Percentiles rank a stretch among this genome's conserved stretches.
Conservation (phyloP, 2,329 filamentous ascomycete species). For the Tolypocladium guangdongense region DNA sequence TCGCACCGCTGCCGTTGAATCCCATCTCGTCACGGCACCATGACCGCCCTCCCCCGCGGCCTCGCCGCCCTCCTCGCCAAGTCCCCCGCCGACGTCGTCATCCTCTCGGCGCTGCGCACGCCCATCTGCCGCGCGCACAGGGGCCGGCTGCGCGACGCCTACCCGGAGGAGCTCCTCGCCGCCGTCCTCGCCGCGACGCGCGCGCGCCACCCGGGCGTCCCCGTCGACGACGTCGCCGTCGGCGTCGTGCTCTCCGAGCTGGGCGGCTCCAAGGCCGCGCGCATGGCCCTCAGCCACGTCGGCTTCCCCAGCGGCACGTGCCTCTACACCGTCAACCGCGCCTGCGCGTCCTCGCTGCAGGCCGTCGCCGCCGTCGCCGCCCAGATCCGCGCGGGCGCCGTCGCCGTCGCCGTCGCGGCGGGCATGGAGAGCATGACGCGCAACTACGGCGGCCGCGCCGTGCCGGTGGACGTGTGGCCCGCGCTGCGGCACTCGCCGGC, state of each 20-base stretch:
- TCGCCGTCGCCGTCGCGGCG: constrained; percentile 66
- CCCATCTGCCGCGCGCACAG: constrained; percentile 76
- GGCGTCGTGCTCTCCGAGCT: constrained; percentile 87
- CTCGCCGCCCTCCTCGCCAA: constrained; percentile 69
- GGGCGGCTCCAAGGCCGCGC: constrained; percentile 79
- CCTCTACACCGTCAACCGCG: constrained; percentile 81
- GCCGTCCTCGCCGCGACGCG: constrained; percentile 36
- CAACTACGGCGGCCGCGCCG: constrained; percentile 79
- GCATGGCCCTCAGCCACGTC: constrained; percentile 81
- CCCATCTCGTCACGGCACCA: neutral
- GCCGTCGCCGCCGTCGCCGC: constrained; percentile 66
- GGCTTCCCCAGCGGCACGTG: constrained; percentile 62
- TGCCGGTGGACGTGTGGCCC: constrained; percentile 73
- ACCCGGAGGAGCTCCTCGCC: constrained; percentile 80
- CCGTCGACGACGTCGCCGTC: constrained; percentile 68
- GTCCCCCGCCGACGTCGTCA: constrained; percentile 69
- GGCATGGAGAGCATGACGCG: constrained; percentile 96
- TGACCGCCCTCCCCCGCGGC: constrained; percentile 28
- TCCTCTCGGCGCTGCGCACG: constrained; percentile 83
- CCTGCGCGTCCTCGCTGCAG: constrained; percentile 69
- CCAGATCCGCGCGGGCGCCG: constrained; percentile 62
- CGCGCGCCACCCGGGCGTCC: constrained; percentile 53
- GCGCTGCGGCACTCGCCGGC: constrained; percentile 52
- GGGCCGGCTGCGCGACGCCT: constrained; percentile 74
- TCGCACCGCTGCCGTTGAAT: neutral